These are phyloP conservation scores for Entomophthora muscae DNA, from an alignment of 371 early-diverging fungal species.

Conservation along the genomic window DNA sequence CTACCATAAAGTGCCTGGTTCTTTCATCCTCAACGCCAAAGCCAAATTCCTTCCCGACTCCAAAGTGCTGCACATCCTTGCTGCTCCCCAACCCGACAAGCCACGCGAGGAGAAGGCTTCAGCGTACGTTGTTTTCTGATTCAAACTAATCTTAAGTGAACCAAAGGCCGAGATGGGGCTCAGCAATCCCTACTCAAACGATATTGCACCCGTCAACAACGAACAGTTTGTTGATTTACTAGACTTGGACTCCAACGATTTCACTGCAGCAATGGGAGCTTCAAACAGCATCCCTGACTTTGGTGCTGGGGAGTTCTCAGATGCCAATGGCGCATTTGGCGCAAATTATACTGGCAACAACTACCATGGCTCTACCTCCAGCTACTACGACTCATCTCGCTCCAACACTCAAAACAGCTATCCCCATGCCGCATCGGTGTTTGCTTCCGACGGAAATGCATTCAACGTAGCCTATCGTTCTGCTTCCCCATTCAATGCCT, in stretches of 20 bases:
- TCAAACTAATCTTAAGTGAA: neutral
- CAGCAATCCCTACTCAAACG: conserved; percentile 1
- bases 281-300: neutral
- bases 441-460: neutral
- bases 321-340: neutral
- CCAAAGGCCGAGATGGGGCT: neutral
- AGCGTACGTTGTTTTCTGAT: neutral
- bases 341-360: neutral
- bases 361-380: neutral
- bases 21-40: conserved; percentile 29
- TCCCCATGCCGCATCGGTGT: neutral
- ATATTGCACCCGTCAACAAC: conserved; percentile 1
- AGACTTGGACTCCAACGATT: conserved; percentile 2
- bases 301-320: neutral
- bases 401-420: neutral
- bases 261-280: conserved; percentile 1
- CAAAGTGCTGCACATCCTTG: conserved; percentile 10
- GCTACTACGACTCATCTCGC: neutral
- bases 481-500: neutral
- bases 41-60: conserved; percentile 7
- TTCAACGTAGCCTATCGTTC: neutral
- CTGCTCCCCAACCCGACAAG: neutral
- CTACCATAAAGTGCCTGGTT: conserved; percentile 78
- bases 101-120: neutral
- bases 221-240: neutral